phyloP scores from a whole-genome alignment of 352 stramenopile genomes.

The Hyaloperonospora arabidopsidis region DNA sequence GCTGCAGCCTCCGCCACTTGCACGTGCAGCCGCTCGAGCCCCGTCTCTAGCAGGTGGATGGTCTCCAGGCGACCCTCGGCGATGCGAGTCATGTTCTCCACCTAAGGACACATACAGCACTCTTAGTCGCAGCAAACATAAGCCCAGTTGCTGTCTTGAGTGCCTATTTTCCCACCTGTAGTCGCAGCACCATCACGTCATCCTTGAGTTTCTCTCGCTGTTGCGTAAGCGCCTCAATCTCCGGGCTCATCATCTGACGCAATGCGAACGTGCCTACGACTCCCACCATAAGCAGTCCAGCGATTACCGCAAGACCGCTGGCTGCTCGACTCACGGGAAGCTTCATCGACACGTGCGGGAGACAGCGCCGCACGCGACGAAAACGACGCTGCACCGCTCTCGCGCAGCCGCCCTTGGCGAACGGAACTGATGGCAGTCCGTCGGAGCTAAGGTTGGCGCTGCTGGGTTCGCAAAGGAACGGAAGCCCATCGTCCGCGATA shows the following conservation, averaged over 20 bases:
- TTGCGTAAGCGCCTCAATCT: conserved; percentile 59
- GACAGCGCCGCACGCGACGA: conserved; percentile 16
- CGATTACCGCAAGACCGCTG: conserved; percentile 40
- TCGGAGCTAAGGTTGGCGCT: conserved; percentile 11
- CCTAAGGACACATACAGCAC: conserved; percentile 17
- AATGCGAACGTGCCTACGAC: conserved; percentile 60
- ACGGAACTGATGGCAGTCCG: conserved; percentile 5
- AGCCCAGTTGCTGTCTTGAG: not conserved
- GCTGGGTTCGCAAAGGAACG: conserved; percentile 17
- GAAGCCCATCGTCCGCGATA: conserved; percentile 17
- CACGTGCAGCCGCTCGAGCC: conserved; percentile 56
- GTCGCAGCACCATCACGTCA: conserved; percentile 37
- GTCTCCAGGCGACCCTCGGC: conserved; percentile 57
- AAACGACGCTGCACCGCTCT: conserved; percentile 22
- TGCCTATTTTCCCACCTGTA: conserved; percentile 33
- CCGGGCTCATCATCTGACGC: conserved; percentile 66
- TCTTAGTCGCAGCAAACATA: conserved; percentile 5
- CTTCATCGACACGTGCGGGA: conserved; percentile 30
- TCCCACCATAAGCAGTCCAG: conserved; percentile 50
- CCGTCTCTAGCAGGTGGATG: conserved; percentile 64
- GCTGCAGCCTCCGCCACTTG: conserved; percentile 34
- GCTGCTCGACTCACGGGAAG: conserved; percentile 20
- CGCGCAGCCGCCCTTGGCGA: conserved; percentile 13
- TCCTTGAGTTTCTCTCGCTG: conserved; percentile 50
- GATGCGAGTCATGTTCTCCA: conserved; percentile 64